These are phyloP conservation scores for Neurospora sp. DNA, from an alignment of 495 filamentous ascomycete species.

Conservation along the genomic window DNA sequence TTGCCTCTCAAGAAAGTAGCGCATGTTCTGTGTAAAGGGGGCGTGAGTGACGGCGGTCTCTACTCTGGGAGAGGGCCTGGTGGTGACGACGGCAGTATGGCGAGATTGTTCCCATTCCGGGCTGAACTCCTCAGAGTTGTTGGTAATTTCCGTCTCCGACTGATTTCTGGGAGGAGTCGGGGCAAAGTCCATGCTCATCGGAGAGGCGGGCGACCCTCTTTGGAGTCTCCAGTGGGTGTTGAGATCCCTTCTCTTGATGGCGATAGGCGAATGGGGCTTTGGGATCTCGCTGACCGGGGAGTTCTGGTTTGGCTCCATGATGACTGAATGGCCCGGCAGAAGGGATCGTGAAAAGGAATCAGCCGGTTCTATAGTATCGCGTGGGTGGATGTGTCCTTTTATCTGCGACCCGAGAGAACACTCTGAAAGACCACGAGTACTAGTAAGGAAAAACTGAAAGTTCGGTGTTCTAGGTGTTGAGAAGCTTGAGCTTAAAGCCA, in stretches of 20 bases:
- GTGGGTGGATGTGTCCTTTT: neutral
- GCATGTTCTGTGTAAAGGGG: neutral
- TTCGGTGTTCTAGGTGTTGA: neutral
- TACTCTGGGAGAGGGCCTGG: neutral
- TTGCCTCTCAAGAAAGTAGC: neutral
- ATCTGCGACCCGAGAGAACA: neutral
- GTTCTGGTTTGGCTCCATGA: neutral
- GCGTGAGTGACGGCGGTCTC: neutral
- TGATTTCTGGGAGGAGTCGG: neutral
- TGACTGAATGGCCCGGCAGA: neutral
- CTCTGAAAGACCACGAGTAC: neutral
- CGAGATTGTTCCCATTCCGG: neutral
- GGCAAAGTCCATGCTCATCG: slow-evolving; percentile 1
- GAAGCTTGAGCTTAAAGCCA: neutral
- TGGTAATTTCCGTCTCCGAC: neutral
- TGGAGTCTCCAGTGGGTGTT: neutral
- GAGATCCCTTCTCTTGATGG: neutral
- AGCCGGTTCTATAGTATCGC: neutral
- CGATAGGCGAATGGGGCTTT: neutral
- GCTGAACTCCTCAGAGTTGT: neutral
- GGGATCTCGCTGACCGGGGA: neutral
- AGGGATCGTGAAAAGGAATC: neutral
- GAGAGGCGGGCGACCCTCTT: neutral
- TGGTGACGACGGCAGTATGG: neutral
- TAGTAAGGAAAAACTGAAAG: neutral